Evolutionary conservation across 1,284 basidiomycete genomes (phyloP).

Genomic region (Bjerkandera adusta): DNA sequence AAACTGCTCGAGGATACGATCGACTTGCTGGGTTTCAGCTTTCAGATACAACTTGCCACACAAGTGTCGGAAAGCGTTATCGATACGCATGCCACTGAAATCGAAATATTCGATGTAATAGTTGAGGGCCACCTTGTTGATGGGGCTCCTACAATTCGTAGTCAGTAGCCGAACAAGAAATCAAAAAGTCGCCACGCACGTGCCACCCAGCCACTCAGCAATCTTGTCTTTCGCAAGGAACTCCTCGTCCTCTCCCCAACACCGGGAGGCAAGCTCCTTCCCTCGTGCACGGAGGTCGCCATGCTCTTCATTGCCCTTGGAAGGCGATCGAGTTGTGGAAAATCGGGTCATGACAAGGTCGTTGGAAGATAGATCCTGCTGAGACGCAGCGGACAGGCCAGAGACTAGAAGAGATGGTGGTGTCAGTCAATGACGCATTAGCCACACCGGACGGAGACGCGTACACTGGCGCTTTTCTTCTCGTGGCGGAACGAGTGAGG

Average conservation of each 20-base stretch:
- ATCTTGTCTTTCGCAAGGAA: slow-evolving; percentile 90
- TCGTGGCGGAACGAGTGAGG: slow-evolving; percentile 58
- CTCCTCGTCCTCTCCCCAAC: slow-evolving; percentile 85
- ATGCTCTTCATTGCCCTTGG: slow-evolving; percentile 46
- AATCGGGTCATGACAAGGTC: slow-evolving; percentile 43
- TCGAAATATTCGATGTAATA: slow-evolving; percentile 91
- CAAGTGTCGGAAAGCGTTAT: slow-evolving; percentile 86
- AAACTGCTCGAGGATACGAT: slow-evolving; percentile 93
- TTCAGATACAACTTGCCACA: slow-evolving; percentile 92
- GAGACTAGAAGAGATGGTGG: slow-evolving; percentile 23
- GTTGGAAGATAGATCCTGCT: slow-evolving; percentile 51
- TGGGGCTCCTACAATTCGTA: slow-evolving; percentile 52
- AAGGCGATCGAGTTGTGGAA: slow-evolving; percentile 42
- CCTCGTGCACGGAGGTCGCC: slow-evolving; percentile 65
- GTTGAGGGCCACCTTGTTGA: slow-evolving; percentile 76
- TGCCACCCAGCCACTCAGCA: slow-evolving; percentile 92
- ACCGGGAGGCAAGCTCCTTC: slow-evolving; percentile 72
- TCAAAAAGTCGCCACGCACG: slow-evolving; percentile 52
- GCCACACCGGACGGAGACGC: slow-evolving; percentile 25
- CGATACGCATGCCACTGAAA: slow-evolving; percentile 79
- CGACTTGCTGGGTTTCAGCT: slow-evolving; percentile 97
- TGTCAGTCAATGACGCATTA: slow-evolving; percentile 16
- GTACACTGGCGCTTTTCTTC: slow-evolving; percentile 48
- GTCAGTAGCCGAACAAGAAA: slow-evolving; percentile 14
- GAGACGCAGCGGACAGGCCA: slow-evolving; percentile 38